Evolutionary conservation across 148 eudicot genomes (phyloP).

Genomic region (Rhododendron simsii): DNA sequence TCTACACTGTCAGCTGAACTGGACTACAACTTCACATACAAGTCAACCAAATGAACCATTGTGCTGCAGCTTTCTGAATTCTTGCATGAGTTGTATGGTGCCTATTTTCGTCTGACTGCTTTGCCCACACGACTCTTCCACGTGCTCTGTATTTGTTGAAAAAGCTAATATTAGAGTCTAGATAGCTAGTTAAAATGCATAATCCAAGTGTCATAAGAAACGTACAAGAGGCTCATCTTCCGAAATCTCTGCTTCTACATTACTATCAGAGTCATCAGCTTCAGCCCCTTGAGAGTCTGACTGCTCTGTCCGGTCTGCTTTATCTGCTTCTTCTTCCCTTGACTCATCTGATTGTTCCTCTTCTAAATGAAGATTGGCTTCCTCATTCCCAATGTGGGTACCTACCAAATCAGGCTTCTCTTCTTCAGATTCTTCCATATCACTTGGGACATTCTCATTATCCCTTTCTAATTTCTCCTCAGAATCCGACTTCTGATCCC

Average conservation of each 20-base stretch:
- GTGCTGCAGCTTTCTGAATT: neutral
- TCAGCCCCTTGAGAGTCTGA: slow-evolving; percentile 28
- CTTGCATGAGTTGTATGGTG: neutral
- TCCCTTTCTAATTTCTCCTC: slow-evolving; percentile 23
- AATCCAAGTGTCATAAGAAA: neutral
- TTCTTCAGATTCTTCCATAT: slow-evolving; percentile 35
- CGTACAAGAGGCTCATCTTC: slow-evolving; percentile 88
- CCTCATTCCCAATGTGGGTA: slow-evolving; percentile 15
- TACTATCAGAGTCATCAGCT: slow-evolving; percentile 29
- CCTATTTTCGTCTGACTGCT: slow-evolving; percentile 29
- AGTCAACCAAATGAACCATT: neutral
- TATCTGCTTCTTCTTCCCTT: slow-evolving; percentile 20
- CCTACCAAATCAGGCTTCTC: slow-evolving; percentile 22
- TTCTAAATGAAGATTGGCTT: slow-evolving; percentile 17
- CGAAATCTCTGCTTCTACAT: slow-evolving; percentile 41
- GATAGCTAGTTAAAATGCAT: neutral
- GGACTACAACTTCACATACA: slow-evolving; percentile 4
- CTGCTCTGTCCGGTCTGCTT: slow-evolving; percentile 19
- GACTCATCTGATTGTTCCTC: slow-evolving; percentile 20
- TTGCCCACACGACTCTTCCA: slow-evolving; percentile 66
- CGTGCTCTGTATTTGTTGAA: slow-evolving; percentile 39
- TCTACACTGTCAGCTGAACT: slow-evolving; percentile 6
- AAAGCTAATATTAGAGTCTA: slow-evolving; percentile 8
- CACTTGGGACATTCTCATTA: slow-evolving; percentile 32
- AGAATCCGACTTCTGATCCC: slow-evolving; percentile 25